Percentiles rank a stretch among this genome's conserved stretches.
Conservation (phyloP, 1,139 yeast species). For the Blastobotrys buckinghamii region DNA sequence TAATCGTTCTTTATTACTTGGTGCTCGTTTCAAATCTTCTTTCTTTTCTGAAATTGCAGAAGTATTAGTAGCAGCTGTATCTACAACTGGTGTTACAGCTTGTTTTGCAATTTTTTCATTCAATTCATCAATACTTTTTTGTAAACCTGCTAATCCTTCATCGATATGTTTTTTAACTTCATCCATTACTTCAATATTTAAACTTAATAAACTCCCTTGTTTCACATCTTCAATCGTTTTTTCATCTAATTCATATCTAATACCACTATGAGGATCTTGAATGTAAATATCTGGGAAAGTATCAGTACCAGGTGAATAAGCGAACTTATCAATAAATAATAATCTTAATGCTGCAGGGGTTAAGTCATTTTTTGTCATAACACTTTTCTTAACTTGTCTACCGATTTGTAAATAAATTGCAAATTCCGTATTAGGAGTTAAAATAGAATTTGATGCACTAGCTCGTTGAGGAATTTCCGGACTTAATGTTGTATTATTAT, state of each 20-base stretch:
- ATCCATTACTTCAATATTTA: conserved; percentile 40
- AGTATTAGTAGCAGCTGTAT: too few species aligned
- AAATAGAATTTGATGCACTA: not conserved
- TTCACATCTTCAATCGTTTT: conserved; percentile 51
- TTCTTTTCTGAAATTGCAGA: not conserved
- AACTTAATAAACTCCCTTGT: conserved; percentile 54
- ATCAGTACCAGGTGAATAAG: conserved; percentile 65
- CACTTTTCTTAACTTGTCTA: conserved; percentile 56
- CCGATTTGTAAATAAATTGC: conserved; percentile 51
- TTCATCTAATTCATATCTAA: conserved; percentile 80
- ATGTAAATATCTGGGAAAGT: conserved; percentile 80
- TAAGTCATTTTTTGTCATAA: conserved; percentile 43
- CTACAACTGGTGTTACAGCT: not conserved
- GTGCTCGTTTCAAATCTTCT: not conserved
- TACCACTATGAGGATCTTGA: conserved; percentile 52
- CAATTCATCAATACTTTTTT: conserved; percentile 33
- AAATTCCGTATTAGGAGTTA: conserved; percentile 1
- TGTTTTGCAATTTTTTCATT: conserved; percentile 35
- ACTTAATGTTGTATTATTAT: conserved; percentile 3
- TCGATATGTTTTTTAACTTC: conserved; percentile 32
- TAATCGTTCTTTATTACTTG: conserved; percentile 2
- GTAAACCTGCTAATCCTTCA: conserved; percentile 28
- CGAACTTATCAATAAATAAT: conserved; percentile 79
- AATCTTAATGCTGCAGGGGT: conserved; percentile 62
- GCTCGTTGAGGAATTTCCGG: conserved; percentile 10